Conservation (phyloP, 257 asterid species). For the Thymus quinquecostatus region DNA sequence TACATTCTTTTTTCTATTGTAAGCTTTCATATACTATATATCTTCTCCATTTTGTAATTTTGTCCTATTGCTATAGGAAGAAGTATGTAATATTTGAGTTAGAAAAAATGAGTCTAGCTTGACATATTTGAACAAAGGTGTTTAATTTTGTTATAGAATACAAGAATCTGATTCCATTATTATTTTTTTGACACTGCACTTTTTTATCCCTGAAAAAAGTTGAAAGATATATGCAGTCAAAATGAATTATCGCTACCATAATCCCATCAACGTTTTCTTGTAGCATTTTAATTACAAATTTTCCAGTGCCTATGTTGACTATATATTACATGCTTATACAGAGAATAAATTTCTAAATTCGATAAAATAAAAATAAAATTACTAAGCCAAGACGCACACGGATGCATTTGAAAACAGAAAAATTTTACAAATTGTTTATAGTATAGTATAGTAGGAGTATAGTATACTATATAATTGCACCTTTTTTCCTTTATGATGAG, state of each 20-base stretch:
- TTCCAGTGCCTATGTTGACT: no score
- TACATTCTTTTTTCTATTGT: neutral
- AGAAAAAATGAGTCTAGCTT: neutral
- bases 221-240: neutral
- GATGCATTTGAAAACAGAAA: neutral
- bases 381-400: neutral
- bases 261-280: neutral
- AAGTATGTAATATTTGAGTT: neutral
- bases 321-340: no score
- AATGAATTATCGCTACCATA: neutral
- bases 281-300: no score
- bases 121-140: neutral
- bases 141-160: neutral
- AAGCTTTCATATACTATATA: neutral
- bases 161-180: conserved; percentile 11
- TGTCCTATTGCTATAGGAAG: neutral
- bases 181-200: neutral
- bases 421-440: neutral
- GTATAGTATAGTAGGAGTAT: no score
- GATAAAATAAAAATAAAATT: no score
- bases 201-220: neutral
- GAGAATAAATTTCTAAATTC: neutral
- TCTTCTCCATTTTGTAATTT: neutral
- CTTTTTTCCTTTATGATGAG: neutral
- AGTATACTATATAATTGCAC: neutral